Evolutionary conservation across 495 filamentous ascomycete genomes (phyloP), one percentile per base, ranked within the genome.

Genomic region (Penicillium salamii): DNA sequence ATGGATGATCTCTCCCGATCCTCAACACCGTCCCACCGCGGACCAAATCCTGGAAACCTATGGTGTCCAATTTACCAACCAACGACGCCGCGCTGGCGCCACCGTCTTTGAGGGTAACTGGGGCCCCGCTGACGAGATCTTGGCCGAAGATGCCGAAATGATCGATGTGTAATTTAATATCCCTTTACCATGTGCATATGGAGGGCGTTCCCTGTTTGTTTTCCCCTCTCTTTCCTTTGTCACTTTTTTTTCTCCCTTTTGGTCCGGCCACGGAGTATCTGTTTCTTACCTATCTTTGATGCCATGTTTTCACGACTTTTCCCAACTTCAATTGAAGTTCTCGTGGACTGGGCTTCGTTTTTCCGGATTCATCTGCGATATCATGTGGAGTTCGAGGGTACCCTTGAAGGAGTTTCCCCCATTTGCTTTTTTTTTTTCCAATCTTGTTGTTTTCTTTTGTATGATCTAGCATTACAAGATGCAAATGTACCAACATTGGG

Each of bases 61-160:
- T 32, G 86, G 88, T 15, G 76, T 93, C 19, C 76, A 76, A 49
- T 98, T 95, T 85, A 86, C 90, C 15, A 78, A 79, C 46, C 62
- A 64, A 38, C 83, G 90, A 50, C 84, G 89, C 28, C 82, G 84
- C 37, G 88, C 90, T 19, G 88, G 89, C 21, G 95, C 95, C 18
- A 95, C 88, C 8, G 83, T 97, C 42, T 97, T 85, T 53, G 93
- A 98, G 71, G 95, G 93, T 55, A 91, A 89, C 63, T 98, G 90
- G 89, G 93, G 93, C 1, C 93, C 91, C 32, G 82, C 82, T 9
- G 85, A 89, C 52, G 79, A 86, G 48, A 75, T 88, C 21, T 70
- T 89, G 52, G 75, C 73, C n/a, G 80, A 82, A 62, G 84, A 87
- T 68, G 77, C 81, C 38, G 84, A 87, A 63, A 88, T 88, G 84